phyloP scores from a whole-genome alignment of 2,329 filamentous ascomycete genomes.

The Aspergillus pseudoterreus region DNA sequence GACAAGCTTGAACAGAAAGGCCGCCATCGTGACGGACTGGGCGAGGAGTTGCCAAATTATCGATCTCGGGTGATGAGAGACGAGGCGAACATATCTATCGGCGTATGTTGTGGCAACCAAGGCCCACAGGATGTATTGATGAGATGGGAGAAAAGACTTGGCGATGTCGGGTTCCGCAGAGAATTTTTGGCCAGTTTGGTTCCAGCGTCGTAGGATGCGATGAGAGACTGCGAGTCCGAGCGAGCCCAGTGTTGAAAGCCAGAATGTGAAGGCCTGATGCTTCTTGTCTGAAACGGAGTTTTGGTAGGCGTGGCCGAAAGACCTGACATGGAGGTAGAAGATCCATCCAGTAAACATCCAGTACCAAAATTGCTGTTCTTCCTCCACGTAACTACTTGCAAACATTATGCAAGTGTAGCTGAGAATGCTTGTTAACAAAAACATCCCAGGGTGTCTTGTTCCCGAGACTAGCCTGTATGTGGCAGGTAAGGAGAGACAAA shows the following conservation, averaged over 20 bases:
- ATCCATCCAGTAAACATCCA: conserved; percentile 62
- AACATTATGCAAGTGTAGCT: conserved; percentile 90
- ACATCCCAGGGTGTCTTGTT: conserved; percentile 25
- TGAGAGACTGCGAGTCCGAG: conserved; percentile 57
- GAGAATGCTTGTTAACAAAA: conserved; percentile 52
- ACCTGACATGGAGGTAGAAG: conserved; percentile 45
- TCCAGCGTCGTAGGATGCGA: conserved; percentile 75
- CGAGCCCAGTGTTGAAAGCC: conserved; percentile 18
- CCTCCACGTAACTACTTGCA: conserved; percentile 94
- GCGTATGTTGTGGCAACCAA: conserved; percentile 68
- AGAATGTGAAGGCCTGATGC: not conserved
- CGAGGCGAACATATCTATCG: conserved; percentile 50
- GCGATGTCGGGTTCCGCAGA: conserved; percentile 87
- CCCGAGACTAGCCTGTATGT: conserved; percentile 26
- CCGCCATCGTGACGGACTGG: conserved; percentile 49
- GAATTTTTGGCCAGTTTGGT: conserved; percentile 95
- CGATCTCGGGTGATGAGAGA: conserved; percentile 23
- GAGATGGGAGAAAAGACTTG: conserved; percentile 62
- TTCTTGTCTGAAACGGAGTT: not conserved
- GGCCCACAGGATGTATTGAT: conserved; percentile 68
- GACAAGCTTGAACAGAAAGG: conserved; percentile 81
- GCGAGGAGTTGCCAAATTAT: conserved; percentile 27
- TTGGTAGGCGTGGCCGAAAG: conserved; percentile 11
- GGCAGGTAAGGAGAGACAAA: conserved; percentile 34
- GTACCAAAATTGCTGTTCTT: conserved; percentile 99